Conservation (phyloP, 352 stramenopile genomes). For the Globisporangium mamillatum region DNA sequence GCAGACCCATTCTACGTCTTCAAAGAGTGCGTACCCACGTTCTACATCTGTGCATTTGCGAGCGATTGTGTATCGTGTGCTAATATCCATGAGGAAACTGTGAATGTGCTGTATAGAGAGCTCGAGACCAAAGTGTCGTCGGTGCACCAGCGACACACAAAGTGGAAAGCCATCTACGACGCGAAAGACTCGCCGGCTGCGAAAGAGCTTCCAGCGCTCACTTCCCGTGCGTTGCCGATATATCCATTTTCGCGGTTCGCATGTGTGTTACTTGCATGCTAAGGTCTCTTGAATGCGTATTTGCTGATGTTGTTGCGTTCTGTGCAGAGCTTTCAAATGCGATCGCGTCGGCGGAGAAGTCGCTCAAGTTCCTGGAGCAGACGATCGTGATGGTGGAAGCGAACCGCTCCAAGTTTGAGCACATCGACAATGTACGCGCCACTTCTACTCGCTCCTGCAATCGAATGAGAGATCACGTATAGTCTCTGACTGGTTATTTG, state of each 20-base stretch:
- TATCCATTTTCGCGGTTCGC: neutral
- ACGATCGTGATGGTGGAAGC: slow-evolving; percentile 81
- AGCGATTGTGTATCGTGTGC: neutral
- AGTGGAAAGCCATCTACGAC: slow-evolving; percentile 60
- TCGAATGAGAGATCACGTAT: too few species aligned
- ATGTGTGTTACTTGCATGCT: neutral
- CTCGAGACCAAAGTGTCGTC: slow-evolving; percentile 74
- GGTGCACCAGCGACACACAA: slow-evolving; percentile 63
- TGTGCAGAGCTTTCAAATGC: slow-evolving; percentile 54
- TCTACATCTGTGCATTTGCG: neutral
- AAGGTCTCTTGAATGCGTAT: neutral
- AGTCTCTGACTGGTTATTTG: neutral
- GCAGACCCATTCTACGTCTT: slow-evolving; percentile 84
- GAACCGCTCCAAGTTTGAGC: slow-evolving; percentile 76
- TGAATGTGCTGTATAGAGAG: slow-evolving; percentile 33
- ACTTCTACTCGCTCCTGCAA: neutral
- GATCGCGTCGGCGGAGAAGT: slow-evolving; percentile 61
- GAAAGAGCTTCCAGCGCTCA: slow-evolving; percentile 59
- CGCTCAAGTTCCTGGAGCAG: slow-evolving; percentile 78
- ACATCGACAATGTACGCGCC: slow-evolving; percentile 53
- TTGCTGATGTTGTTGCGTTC: neutral
- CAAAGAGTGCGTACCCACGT: slow-evolving; percentile 51
- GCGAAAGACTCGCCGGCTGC: slow-evolving; percentile 33
- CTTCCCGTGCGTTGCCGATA: slow-evolving; percentile 31
- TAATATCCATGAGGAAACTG: neutral